phyloP scores from a whole-genome alignment of 2,329 filamentous ascomycete species.

The Ascomycota sp. region DNA sequence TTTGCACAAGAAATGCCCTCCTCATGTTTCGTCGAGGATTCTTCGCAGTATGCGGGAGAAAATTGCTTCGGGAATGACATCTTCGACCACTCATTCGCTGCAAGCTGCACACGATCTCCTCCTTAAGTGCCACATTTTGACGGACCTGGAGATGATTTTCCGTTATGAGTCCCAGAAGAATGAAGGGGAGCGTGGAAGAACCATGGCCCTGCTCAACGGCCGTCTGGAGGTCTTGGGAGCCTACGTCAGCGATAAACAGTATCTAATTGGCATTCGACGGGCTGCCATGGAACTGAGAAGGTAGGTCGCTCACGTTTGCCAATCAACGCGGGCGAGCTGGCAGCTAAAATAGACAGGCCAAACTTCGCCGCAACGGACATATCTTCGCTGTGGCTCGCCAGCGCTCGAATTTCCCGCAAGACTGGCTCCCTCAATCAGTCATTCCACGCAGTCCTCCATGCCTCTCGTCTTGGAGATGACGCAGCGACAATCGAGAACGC shows the following conservation, averaged over 20 bases:
- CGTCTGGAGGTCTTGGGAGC: slow-evolving; percentile 78
- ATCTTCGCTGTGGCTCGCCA: slow-evolving; percentile 66
- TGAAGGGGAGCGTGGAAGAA: slow-evolving; percentile 15
- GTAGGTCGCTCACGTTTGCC: slow-evolving; percentile 19
- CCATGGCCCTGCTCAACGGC: slow-evolving; percentile 30
- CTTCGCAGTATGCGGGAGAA: slow-evolving; percentile 45
- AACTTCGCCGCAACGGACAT: slow-evolving; percentile 50
- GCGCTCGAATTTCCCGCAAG: slow-evolving; percentile 69
- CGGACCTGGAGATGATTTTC: slow-evolving; percentile 64
- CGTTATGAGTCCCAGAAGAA: slow-evolving; percentile 18
- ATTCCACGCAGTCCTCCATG: slow-evolving; percentile 82
- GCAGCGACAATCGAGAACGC: slow-evolving; percentile 88
- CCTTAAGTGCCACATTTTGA: slow-evolving; percentile 65
- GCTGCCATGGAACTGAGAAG: slow-evolving; percentile 64
- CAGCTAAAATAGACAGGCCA: slow-evolving; percentile 14
- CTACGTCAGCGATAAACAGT: slow-evolving; percentile 83
- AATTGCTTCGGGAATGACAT: slow-evolving; percentile 52
- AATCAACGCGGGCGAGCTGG: not conserved
- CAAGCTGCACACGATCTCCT: slow-evolving; percentile 68
- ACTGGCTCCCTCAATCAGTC: slow-evolving; percentile 64
- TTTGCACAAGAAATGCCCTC: slow-evolving; percentile 30
- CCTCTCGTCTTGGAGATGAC: slow-evolving; percentile 60
- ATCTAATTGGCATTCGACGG: slow-evolving; percentile 63
- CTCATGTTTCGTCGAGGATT: slow-evolving; percentile 29
- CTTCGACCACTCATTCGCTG: slow-evolving; percentile 56